Percentiles rank a stretch among this genome's conserved stretches.
Conservation (phyloP, 345 rosid species). For the Melaleuca alternifolia region DNA sequence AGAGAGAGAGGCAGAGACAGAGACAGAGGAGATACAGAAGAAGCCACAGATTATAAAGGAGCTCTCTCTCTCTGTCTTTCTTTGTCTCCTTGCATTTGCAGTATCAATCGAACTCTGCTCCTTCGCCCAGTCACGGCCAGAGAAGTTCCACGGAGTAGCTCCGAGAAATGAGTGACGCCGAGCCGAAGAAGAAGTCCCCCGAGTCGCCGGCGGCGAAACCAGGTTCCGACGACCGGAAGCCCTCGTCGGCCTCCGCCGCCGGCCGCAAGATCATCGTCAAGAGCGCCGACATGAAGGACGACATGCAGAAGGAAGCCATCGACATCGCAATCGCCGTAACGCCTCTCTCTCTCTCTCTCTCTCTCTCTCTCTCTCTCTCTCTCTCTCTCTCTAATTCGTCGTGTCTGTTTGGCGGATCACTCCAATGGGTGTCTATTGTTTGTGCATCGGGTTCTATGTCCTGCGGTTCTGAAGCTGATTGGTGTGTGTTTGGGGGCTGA, state of each 20-base stretch:
- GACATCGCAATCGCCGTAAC: conserved; percentile 72
- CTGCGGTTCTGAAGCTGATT: not conserved
- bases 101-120: not conserved
- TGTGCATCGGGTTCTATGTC: not conserved
- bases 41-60: not conserved
- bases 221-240: conserved; percentile 44
- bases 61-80: not conserved
- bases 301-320: conserved; percentile 85
- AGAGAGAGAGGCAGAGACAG: not conserved
- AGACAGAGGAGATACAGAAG: not conserved
- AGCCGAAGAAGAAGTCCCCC: conserved; percentile 36
- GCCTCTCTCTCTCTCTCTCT: not conserved
- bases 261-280: conserved; percentile 57
- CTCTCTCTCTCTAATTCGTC: not conserved
- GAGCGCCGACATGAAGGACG: conserved; percentile 98
- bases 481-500: not conserved
- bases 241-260: conserved; percentile 22
- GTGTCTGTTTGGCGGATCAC: not conserved
- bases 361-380: not conserved
- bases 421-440: not conserved
- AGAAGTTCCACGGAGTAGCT: not conserved
- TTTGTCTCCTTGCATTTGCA: not conserved
- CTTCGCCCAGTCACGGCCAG: not conserved
- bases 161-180: conserved; percentile 36
- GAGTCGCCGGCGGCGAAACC: conserved; percentile 33